Percentiles rank a stretch among this genome's conserved stretches.
Evolutionary conservation across 148 eudicot species (phyloP).

Genomic region (Persicaria tinctoria): DNA sequence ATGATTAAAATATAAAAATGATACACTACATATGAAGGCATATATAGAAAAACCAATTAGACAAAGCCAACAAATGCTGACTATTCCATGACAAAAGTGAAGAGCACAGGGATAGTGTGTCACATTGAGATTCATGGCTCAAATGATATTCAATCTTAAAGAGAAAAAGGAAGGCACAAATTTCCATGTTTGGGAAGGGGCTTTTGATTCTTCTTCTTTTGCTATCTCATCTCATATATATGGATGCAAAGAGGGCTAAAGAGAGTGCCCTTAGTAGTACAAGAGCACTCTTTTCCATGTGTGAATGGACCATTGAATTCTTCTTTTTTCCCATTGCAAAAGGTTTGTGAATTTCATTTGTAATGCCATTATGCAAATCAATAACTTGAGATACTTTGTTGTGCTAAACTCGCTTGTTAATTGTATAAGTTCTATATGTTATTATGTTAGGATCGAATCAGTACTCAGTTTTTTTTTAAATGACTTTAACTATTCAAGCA

Average conservation of each 20-base stretch:
- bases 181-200: conserved; percentile 7
- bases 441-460: no score
- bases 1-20: not conserved
- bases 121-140: not conserved
- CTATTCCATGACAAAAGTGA: conserved; percentile 12
- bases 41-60: not conserved
- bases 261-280: conserved; percentile 18
- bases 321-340: not conserved
- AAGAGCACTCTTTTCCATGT: conserved; percentile 74
- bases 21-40: not conserved
- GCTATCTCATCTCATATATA: no score
- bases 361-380: no score
- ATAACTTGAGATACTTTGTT: no score
- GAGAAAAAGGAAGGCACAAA: conserved; percentile 8
- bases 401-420: no score
- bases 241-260: not conserved
- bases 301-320: conserved; percentile 12
- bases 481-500: no score
- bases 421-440: no score
- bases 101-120: not conserved
- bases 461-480: no score
- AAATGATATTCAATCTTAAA: conserved; percentile 9
- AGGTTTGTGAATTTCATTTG: not conserved
- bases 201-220: conserved; percentile 10
- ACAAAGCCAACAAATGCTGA: conserved; percentile 15